Conservation (phyloP, 2,329 filamentous ascomycete genomes). For the Colletotrichum sp. region DNA sequence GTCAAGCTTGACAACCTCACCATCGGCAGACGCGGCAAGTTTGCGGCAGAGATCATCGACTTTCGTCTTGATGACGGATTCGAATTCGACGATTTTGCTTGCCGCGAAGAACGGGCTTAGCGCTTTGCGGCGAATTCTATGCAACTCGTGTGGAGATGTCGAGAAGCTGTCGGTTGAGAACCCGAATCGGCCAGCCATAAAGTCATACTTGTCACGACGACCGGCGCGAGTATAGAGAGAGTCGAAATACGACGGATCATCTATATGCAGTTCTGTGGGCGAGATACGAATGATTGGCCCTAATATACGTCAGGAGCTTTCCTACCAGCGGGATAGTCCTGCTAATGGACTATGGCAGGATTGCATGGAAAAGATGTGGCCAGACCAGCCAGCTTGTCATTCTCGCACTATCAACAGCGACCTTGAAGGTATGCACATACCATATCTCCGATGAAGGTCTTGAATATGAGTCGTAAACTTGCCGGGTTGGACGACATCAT, state of each 20-base stretch:
- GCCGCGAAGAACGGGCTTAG: slow-evolving; percentile 34
- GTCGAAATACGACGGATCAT: slow-evolving; percentile 31
- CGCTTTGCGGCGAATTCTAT: slow-evolving; percentile 36
- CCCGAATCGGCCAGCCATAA: slow-evolving; percentile 11
- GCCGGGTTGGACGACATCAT: slow-evolving; percentile 30
- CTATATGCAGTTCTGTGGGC: slow-evolving; percentile 33
- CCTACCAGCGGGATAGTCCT: background rate
- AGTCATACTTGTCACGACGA: slow-evolving; percentile 1
- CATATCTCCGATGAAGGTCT: slow-evolving; percentile 39
- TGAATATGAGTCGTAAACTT: slow-evolving; percentile 33
- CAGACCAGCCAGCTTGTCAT: background rate
- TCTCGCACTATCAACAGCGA: background rate
- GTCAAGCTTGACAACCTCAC: slow-evolving; percentile 24
- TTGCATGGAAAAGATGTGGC: background rate
- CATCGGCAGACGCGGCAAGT: slow-evolving; percentile 23
- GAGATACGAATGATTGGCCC: slow-evolving; percentile 42
- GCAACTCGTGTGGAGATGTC: slow-evolving; percentile 37
- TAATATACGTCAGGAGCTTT: background rate
- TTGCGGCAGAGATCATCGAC: slow-evolving; percentile 31
- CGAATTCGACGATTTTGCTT: background rate
- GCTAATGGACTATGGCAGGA: background rate
- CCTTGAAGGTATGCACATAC: slow-evolving; percentile 14
- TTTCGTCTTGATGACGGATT: slow-evolving; percentile 28
- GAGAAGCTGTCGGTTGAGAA: slow-evolving; percentile 27
- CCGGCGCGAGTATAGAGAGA: slow-evolving; percentile 22